Evolutionary conservation across 768 basidiomycete species (phyloP), one percentile per base, ranked within the genome.

Genomic region (Daedaleopsis sinensis): DNA sequence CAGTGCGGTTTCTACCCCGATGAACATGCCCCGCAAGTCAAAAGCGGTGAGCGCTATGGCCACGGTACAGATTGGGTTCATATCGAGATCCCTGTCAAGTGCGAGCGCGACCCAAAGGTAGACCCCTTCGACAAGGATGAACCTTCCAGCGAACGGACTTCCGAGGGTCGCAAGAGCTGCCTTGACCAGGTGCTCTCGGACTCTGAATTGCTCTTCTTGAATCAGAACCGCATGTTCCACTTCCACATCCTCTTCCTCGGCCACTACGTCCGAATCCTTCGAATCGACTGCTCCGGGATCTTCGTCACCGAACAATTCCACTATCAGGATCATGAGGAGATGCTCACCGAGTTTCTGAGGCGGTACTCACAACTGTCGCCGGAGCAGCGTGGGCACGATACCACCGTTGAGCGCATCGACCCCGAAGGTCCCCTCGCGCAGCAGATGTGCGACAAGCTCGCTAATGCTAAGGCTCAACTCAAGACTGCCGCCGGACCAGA

Each of bases 11-110:
- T 58, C 27, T 58, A 58, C 27, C 47, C 35, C 11, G 19, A 11
- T 6, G 48, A 23, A 10, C 23, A 15, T 23, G 21, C 12, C 3
- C 48, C 48, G 6, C 48, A 24, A 50, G 16, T 13, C 36, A 42
- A 13, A 35, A 16, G 44, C 2, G 27, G 11, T 32, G 3, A 3
- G n/a, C 2, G 24, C 5, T 18, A n/a, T 32, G 3, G 55, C 63
- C 16, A 23, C 87, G 32, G 27, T 5, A n/a, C n/a, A n/a, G 32
- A 52, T 15, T 58, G 57, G 57, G 52, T 50, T 15, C n/a, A 11
- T 1, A 19, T 58, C 21, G 57, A 58, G n/a, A 39, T 58, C 9
- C 21, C 27, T 18, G 35, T 58, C 38, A 48, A 58, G 48, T 58
- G 57, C 38, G 51, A 58, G 48, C 19, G 38, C 5, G 43, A 36